Base-by-base conservation (phyloP, 2,329 filamentous ascomycete genomes). In the Xylaria sp. region DNA sequence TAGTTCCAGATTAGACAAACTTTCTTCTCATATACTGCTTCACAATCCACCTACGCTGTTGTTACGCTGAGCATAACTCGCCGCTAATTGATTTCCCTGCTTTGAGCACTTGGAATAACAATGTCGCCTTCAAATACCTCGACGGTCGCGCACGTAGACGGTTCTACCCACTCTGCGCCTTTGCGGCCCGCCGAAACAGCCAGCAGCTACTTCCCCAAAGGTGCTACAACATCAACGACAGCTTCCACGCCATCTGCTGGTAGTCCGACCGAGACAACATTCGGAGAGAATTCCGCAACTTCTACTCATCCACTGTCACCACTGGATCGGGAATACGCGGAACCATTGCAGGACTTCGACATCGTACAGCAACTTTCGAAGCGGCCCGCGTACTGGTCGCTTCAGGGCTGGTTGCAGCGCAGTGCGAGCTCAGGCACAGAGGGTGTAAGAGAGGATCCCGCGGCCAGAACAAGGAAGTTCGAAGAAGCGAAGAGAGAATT, bases 401-500 rank as follows among this genome's bases (percentile, higher is more conserved):
- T 71, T 4, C 67, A 73, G 64, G 69, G 70, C 55, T 74, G 71
- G 49, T 55, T 75, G 8, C 60, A 68, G 59, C 71, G 71, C 47
- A 69, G 69, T 4, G 71, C 69, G 15, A 56, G 59, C n/a, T 31
- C 46, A 7, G 47, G 64, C 7, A 42, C 33, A 14, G 47, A 52
- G 43, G 51, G 56, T 35, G 40, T 37, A 9, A 58, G 49, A 12
- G 69, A 75, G 17, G 70, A 75, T 61, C 72, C 75, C 47, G 77
- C 78, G 47, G 72, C 74, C 61, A 74, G 77, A 40, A 73, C 73
- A 15, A 73, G 72, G 61, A 78, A 80, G 47, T 76, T 85, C 40
- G 81, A 82, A 55, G 76, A 78, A 37, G 77, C 77, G 28, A 86
- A 86, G 77, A 74, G 71, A 62, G 77, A 82, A 35, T 74, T 86